Base-by-base conservation (phyloP, 345 rosid species). In the Zanthoxylum bungeanum region DNA sequence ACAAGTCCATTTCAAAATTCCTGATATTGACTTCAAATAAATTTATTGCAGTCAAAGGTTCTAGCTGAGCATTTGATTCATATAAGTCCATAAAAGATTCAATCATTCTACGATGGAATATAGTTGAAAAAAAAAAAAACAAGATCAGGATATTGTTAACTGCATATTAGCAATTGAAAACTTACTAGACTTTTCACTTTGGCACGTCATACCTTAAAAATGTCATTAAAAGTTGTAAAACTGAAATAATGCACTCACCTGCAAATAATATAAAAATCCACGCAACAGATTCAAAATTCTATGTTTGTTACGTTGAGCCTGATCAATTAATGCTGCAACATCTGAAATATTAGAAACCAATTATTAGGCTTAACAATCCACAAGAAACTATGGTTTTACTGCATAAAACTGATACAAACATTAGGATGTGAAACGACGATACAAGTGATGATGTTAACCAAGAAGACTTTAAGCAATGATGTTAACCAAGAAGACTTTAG, bases 231-330 rank as follows among this genome's bases (percentile, higher is more conserved):
- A 1, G 30, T n/a, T 17, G 24, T 34, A 37, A 59, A 62, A 11
- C 75, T 60, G 51, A 17, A 60, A 78, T 31, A 66, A 59, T 75
- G 27, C 24, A 69, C 79, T 85, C 76, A 93, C 98, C 86, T 81
- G 42, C 75, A 91, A 61, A 83, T 91, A 91, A 75, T 73, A 93
- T 87, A 86, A 84, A 73, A 91, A 93, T 52, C 93, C 98, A 14
- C 95, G 98, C 72, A 93, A 76, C 49, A 93, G 79, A 77, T 82
- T 86, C 70, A 91, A 77, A 50, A 67, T 76, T 76, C 79, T 75
- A 34, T 21, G 51, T 31, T 0, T 40, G 73, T 88, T 82, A 42
- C 70, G 24, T 73, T 33, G 11, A 11, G 63, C 61, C 5, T 11
- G 12, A 60, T 64, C 47, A 30, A 80, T 42, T 56, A 61, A 73